Evolutionary conservation across 2,329 filamentous ascomycete species (phyloP).

Genomic region (Ambrosiella xylebori): DNA sequence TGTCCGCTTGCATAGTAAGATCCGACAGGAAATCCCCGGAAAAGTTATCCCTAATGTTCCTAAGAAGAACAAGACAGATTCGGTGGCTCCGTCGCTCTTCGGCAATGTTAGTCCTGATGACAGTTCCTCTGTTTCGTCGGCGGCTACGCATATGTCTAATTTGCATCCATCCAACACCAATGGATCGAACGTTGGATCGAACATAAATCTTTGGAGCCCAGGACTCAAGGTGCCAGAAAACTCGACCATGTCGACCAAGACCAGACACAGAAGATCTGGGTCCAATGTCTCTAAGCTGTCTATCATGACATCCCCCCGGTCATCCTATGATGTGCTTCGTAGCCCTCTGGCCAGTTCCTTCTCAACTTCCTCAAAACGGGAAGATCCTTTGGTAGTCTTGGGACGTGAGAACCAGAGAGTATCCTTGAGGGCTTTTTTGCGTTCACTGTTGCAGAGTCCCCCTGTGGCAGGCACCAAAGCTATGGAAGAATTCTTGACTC

Average conservation of each 20-base stretch:
- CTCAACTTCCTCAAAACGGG: slow-evolving; percentile 8
- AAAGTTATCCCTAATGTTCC: slow-evolving; percentile 76
- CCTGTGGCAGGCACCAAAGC: slow-evolving; percentile 69
- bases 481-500: slow-evolving; percentile 67
- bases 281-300: slow-evolving; percentile 14
- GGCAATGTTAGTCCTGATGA: slow-evolving; percentile 48
- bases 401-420: slow-evolving; percentile 83
- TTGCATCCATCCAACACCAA: slow-evolving; percentile 2
- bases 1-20: slow-evolving; percentile 54
- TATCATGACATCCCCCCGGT: slow-evolving; percentile 12
- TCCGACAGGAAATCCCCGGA: slow-evolving; percentile 75
- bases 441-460: slow-evolving; percentile 67
- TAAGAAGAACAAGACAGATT: slow-evolving; percentile 75
- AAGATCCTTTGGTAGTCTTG: slow-evolving; percentile 23
- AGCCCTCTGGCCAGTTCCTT: slow-evolving; percentile 10
- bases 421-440: slow-evolving; percentile 78
- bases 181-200: background rate
- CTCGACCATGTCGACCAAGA: background rate
- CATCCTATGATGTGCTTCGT: slow-evolving; percentile 11
- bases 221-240: slow-evolving; percentile 3
- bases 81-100: slow-evolving; percentile 42
- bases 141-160: slow-evolving; percentile 45
- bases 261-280: slow-evolving; percentile 15
- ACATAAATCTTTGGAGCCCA: background rate
- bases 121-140: slow-evolving; percentile 62